Evolutionary conservation across 1,284 basidiomycete genomes (phyloP).

Genomic region (Grifola frondosa): DNA sequence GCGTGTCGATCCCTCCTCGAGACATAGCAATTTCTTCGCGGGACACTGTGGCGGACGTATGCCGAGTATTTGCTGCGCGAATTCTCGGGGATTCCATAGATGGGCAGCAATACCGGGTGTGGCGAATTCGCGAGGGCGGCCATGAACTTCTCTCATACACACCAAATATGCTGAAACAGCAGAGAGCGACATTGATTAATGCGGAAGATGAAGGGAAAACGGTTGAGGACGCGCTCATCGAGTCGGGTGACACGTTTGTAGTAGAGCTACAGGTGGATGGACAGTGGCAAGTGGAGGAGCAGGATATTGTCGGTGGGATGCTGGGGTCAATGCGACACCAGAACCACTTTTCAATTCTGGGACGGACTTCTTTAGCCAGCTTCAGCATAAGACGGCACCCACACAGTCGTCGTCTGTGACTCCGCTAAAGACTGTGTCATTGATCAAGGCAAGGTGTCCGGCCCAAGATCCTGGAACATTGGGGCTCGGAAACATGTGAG

Average conservation of each 20-base stretch:
- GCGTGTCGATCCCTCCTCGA: constrained; percentile 15
- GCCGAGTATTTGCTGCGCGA: constrained; percentile 19
- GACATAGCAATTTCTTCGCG: constrained; percentile 46
- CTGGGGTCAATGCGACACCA: constrained; percentile 19
- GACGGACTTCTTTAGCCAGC: constrained; percentile 57
- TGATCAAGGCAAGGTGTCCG: constrained; percentile 30
- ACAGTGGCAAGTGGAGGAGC: constrained; percentile 49
- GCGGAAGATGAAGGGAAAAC: constrained; percentile 40
- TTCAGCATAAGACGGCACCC: constrained; percentile 29
- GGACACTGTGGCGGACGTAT: constrained; percentile 37
- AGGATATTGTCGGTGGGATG: constrained; percentile 38
- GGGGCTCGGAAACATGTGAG: constrained; percentile 84
- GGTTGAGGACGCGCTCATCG: constrained; percentile 59
- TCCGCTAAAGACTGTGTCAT: constrained; percentile 25
- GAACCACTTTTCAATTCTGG: constrained; percentile 49
- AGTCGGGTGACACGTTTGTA: constrained; percentile 60
- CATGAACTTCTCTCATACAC: constrained; percentile 19
- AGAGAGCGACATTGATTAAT: too few species aligned
- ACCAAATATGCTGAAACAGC: constrained; percentile 36
- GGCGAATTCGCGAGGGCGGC: constrained; percentile 44
- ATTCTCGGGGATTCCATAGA: constrained; percentile 30
- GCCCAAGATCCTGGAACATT: constrained; percentile 69
- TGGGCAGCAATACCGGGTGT: constrained; percentile 49
- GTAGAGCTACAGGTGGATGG: constrained; percentile 57
- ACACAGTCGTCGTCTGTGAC: constrained; percentile 29